Base-by-base conservation (phyloP, 306 rosid species). In the Fragaria iinumae region DNA sequence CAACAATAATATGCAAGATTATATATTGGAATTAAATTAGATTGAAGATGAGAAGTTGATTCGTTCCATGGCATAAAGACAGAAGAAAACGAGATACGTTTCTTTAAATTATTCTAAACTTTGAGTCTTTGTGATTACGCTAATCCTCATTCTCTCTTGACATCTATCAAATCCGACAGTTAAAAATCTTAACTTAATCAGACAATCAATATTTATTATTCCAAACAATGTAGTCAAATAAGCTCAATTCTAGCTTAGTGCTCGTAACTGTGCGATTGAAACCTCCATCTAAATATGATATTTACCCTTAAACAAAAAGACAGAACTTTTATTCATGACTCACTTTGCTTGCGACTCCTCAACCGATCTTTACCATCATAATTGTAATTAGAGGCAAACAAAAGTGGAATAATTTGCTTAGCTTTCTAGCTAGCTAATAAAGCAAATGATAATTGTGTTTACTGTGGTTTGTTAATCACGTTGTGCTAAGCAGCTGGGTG, bases 341-440 rank as follows among this genome's bases (percentile, higher is more conserved):
- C 66, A 17, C 21, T 6, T 63, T 63, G 43, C 12, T 85, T 82
- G 80, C 68, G 82, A 84, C 83, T 67, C 83, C 80, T 75, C 81
- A 74, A 80, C 82, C 87, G 48, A 65, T 41, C 81, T 76, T 77
- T 71, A 74, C 75, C 78, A 79, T 75, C 82, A 64, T 68, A 85
- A 84, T 78, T 83, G 71, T 63, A 62, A 32, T 16, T 63, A 63
- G 11, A 63, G 43, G 8, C 81, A 79, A 77, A 84, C 79, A 80
- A 88, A 78, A 85, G 85, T 76, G 62, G 86, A 84, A 83, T 84
- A 34, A 65, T 65, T 7, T 36, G 47, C 70, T 38, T 36, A 38
- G 68, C 68, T 63, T 81, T 87, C 70, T 75, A 83, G 88, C 89
- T 66, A 69, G 48, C 71, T 74, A 78, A 80, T 80, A 85, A 88